These are phyloP conservation scores for Cerioporus squamosus DNA, from an alignment of 1,284 basidiomycete genomes.

Conservation along the genomic window DNA sequence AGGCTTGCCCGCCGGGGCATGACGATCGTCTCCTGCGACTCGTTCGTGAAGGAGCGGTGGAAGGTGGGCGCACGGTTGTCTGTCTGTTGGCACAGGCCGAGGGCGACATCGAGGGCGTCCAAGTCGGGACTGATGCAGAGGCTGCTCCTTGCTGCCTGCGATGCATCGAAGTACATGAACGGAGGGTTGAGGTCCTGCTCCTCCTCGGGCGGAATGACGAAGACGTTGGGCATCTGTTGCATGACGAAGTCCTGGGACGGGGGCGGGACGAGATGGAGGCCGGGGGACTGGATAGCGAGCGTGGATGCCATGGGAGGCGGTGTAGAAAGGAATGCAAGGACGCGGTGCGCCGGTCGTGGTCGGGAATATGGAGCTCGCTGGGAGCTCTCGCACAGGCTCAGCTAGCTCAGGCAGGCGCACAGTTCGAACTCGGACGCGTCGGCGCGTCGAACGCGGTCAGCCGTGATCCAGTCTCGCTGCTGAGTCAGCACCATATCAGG, in stretches of 20 bases:
- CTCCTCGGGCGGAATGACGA: slow-evolving; percentile 73
- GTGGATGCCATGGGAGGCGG: slow-evolving; percentile 31
- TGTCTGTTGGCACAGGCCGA: slow-evolving; percentile 37
- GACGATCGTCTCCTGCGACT: slow-evolving; percentile 36
- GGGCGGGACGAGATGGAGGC: slow-evolving; percentile 24
- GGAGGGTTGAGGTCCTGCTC: slow-evolving; percentile 58
- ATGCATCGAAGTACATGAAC: slow-evolving; percentile 70
- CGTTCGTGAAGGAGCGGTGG: slow-evolving; percentile 29
- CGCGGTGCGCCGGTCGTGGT: neutral
- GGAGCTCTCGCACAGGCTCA: neutral
- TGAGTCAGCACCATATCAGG: neutral
- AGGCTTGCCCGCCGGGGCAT: slow-evolving; percentile 33
- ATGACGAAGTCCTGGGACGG: slow-evolving; percentile 32
- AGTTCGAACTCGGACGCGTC: neutral
- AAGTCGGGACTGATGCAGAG: slow-evolving; percentile 44
- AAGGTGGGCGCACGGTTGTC: slow-evolving; percentile 39
- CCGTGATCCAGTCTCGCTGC: neutral
- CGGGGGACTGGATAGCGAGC: slow-evolving; percentile 28
- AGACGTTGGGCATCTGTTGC: slow-evolving; percentile 59
- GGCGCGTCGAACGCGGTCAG: slow-evolving; percentile 3
- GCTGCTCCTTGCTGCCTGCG: slow-evolving; percentile 33
- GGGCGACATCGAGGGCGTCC: slow-evolving; percentile 46
- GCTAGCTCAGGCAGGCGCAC: neutral
- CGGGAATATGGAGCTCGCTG: too few species aligned
- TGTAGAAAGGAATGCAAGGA: slow-evolving; percentile 5